Evolutionary conservation across 257 asterid species (phyloP).

Genomic region (Solanum virginianum): DNA sequence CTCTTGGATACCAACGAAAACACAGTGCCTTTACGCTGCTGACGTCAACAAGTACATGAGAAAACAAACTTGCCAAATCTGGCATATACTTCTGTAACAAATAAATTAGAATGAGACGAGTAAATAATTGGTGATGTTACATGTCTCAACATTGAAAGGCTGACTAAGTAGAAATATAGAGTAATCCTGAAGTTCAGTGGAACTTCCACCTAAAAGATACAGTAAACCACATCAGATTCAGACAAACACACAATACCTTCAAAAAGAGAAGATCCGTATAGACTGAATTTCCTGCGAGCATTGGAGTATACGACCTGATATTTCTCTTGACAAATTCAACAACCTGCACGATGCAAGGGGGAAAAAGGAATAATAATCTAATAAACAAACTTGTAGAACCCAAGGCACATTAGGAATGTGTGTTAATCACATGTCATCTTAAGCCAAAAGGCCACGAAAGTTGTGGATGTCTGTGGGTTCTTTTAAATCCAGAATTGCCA

Average conservation of each 20-base stretch:
- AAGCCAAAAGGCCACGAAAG: background rate
- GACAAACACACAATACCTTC: conserved; percentile 41
- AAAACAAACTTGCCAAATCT: conserved; percentile 76
- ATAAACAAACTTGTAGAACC: background rate
- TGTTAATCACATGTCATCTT: background rate
- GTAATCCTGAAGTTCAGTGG: background rate
- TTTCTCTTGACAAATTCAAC: conserved; percentile 70
- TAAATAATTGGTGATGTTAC: background rate
- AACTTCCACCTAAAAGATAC: background rate
- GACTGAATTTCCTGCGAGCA: conserved; percentile 86
- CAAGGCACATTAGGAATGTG: background rate
- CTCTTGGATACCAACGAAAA: conserved; percentile 85
- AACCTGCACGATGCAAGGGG: conserved; percentile 28
- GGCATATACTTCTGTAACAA: conserved; percentile 86
- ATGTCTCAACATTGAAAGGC: background rate
- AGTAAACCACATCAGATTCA: background rate
- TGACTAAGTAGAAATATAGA: background rate
- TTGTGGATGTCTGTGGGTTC: background rate
- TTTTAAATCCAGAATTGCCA: background rate
- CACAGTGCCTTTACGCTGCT: conserved; percentile 86
- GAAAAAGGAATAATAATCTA: background rate
- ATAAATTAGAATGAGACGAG: background rate
- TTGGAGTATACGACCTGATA: conserved; percentile 49
- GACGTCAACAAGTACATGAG: conserved; percentile 85
- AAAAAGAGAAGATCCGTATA: conserved; percentile 67